Evolutionary conservation across 768 basidiomycete species (phyloP).

Genomic region (Psilocybe cyanescens): DNA sequence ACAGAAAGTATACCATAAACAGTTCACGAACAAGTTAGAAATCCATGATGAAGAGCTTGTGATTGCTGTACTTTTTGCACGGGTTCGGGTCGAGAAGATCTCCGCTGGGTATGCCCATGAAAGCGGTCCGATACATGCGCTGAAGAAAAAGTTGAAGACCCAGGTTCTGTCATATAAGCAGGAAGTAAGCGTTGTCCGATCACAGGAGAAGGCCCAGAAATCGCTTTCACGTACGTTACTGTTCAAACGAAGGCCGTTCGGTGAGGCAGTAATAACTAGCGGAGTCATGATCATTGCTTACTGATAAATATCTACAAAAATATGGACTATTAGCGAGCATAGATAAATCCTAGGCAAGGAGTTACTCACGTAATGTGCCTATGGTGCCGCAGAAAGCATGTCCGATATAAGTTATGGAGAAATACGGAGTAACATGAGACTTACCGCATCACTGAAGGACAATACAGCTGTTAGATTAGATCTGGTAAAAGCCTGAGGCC

Average conservation of each 20-base stretch:
- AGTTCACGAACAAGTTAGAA: constrained; percentile 40
- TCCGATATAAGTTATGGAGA: background rate
- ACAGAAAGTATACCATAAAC: background rate
- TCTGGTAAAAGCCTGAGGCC: background rate
- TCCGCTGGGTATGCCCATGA: constrained; percentile 51
- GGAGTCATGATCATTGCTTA: constrained; percentile 21
- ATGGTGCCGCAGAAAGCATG: background rate
- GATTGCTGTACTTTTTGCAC: constrained; percentile 48
- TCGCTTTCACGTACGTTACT: constrained; percentile 3
- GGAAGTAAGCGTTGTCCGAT: background rate
- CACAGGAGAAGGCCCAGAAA: background rate
- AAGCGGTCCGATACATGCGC: constrained; percentile 46
- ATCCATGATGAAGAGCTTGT: constrained; percentile 49
- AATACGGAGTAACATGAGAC: constrained; percentile 12
- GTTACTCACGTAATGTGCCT: constrained; percentile 43
- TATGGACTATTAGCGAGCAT: background rate
- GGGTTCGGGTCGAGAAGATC: constrained; percentile 46
- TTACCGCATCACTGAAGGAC: constrained; percentile 36
- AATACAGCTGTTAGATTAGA: background rate
- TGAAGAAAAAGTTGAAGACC: constrained; percentile 54
- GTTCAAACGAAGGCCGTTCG: background rate
- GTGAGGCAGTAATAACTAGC: background rate
- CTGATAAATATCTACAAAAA: constrained; percentile 43
- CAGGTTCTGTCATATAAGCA: constrained; percentile 33
- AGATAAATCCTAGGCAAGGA: background rate